Evolutionary conservation across 2,329 filamentous ascomycete genomes (phyloP).

Genomic region (Parastagonospora avenae): DNA sequence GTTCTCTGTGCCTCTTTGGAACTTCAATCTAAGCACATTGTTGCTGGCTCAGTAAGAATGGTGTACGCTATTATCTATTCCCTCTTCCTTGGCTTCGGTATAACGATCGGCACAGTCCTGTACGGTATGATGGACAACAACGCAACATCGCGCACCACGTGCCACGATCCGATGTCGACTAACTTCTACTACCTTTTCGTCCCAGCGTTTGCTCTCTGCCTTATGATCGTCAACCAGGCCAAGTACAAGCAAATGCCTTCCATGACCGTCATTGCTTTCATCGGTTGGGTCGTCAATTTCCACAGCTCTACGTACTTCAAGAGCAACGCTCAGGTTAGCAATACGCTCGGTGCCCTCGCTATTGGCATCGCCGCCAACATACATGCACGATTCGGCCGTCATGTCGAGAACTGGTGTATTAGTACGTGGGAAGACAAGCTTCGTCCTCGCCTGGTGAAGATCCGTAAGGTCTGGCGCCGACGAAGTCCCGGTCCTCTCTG

Average conservation of each 20-base stretch:
- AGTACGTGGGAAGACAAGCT: constrained; percentile 61
- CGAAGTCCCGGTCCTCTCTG: constrained; percentile 21
- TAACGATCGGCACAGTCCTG: constrained; percentile 56
- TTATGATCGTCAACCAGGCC: constrained; percentile 79
- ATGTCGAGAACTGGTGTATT: constrained; percentile 61
- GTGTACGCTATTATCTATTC: constrained; percentile 60
- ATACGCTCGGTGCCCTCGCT: constrained; percentile 75
- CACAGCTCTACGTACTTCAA: constrained; percentile 71
- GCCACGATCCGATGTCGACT: constrained; percentile 54
- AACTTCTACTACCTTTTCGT: constrained; percentile 73
- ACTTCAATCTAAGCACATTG: constrained; percentile 54
- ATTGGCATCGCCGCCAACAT: constrained; percentile 80
- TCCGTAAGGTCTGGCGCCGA: constrained; percentile 33
- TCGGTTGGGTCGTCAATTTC: constrained; percentile 77
- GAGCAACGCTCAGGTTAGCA: constrained; percentile 74
- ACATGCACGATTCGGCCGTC: constrained; percentile 71
- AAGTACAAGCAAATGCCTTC: constrained; percentile 78
- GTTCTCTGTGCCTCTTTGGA: constrained; percentile 58
- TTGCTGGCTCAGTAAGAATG: constrained; percentile 58
- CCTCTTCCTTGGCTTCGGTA: constrained; percentile 58
- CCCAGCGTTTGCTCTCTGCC: constrained; percentile 71
- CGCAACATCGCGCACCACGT: constrained; percentile 52
- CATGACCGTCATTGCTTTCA: constrained; percentile 75
- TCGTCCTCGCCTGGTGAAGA: constrained; percentile 44
- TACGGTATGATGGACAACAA: constrained; percentile 56